Percentiles rank a stretch among this genome's conserved stretches.
Conservation (phyloP, 2,329 filamentous ascomycete genomes). For the Hymenoscyphus albidus region DNA sequence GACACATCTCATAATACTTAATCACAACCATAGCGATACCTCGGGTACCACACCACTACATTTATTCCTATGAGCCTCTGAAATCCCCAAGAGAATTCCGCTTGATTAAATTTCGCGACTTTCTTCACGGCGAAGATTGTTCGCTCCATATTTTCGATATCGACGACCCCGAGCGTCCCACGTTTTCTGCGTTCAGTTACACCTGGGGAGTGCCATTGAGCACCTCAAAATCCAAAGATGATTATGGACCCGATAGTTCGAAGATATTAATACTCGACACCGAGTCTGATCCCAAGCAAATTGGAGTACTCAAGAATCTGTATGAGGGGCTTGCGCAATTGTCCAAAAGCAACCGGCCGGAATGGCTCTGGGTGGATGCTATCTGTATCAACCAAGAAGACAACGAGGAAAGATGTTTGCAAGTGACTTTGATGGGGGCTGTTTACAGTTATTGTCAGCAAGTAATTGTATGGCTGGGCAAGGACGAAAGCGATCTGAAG, state of each 20-base stretch:
- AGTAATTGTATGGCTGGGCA: constrained; percentile 15
- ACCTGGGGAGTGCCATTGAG: constrained; percentile 13
- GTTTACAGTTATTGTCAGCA: constrained; percentile 10
- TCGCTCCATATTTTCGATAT: constrained; percentile 11
- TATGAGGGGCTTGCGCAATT: constrained; percentile 12
- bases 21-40: constrained; percentile 10
- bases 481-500: constrained; percentile 12
- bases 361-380: constrained; percentile 16
- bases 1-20: background rate
- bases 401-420: constrained; percentile 8
- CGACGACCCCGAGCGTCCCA: constrained; percentile 4
- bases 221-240: constrained; percentile 8
- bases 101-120: constrained; percentile 12
- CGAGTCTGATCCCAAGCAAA: constrained; percentile 1
- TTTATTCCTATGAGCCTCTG: constrained; percentile 10
- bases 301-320: constrained; percentile 8
- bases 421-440: constrained; percentile 13
- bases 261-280: constrained; percentile 8
- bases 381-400: constrained; percentile 18
- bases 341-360: constrained; percentile 2
- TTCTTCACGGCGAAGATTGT: constrained; percentile 9
- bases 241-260: constrained; percentile 3
- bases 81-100: constrained; percentile 5
- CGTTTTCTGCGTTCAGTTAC: constrained; percentile 10
- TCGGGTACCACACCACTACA: constrained; percentile 5